Evolutionary conservation across 768 basidiomycete genomes (phyloP), one percentile per base, ranked within the genome.

Genomic region (Panaeolus papilionaceus): DNA sequence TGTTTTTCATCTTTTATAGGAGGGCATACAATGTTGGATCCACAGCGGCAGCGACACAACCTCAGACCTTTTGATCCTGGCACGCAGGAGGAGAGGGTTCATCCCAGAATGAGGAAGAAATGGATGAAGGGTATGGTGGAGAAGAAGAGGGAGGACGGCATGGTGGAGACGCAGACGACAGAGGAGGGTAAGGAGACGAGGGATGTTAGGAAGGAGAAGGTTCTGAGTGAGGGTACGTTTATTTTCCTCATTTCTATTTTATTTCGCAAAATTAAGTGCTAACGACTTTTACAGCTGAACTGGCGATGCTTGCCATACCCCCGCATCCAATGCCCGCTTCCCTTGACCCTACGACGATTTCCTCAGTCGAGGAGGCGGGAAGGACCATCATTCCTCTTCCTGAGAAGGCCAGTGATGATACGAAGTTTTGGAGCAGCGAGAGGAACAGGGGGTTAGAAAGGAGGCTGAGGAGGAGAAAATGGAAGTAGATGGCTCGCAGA

Each of bases 101-200:
- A 89, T 5, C 89, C 89, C 2, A 88, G 88, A 76, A 85, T 91
- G 85, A 81, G 90, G 44, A 91, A 88, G 66, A 70, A 75, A 58
- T 83, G 83, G 82, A 82, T 80, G 49, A 79, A 78, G 37, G 68
- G 71, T 0, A 76, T 75, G 64, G 61, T 71, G 14, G 75, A 79
- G 66, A 71, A 73, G 42, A 62, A 76, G 66, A 75, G 20, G 28
- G 28, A 33, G 28, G 28, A 4, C 28, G 4, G 28, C 2, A 33
- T 4, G 28, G 4, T 33, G 28, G 4, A 33, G 28, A 33, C 28
- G 28, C 2, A 2, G 28, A 33, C 28, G 28, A 2, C 28, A 12
- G 20, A 26, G 23, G 38, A 23, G 37, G 45, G n/a, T n/a, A n/a
- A 26, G 20, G 47, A 70, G 62, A 71, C 71, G 61, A 26, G 47